A percentile compares a stretch with the other conserved stretches of the same genome.
Conservation (phyloP, 352 stramenopile species). For the Phytophthora tentaculata region DNA sequence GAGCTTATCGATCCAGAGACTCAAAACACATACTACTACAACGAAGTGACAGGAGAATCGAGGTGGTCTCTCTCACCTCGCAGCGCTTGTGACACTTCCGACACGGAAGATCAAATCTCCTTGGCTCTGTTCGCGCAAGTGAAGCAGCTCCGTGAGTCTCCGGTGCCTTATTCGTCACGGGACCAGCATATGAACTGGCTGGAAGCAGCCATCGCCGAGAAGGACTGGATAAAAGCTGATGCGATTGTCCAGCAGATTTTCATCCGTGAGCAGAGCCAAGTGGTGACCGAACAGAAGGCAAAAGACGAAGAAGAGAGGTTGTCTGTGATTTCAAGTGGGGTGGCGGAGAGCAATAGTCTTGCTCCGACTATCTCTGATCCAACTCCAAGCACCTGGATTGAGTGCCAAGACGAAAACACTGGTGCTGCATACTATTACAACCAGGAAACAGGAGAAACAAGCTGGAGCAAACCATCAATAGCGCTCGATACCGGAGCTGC, state of each 20-base stretch:
- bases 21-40: slow-evolving; percentile 92
- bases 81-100: slow-evolving; percentile 58
- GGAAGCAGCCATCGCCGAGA: slow-evolving; percentile 60
- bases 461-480: slow-evolving; percentile 35
- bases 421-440: slow-evolving; percentile 60
- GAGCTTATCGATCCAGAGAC: slow-evolving; percentile 82
- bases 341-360: too few species aligned
- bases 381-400: slow-evolving; percentile 24
- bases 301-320: slow-evolving; percentile 12
- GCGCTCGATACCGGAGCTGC: not conserved
- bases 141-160: slow-evolving; percentile 48
- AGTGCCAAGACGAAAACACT: slow-evolving; percentile 40
- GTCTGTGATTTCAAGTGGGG: too few species aligned
- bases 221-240: slow-evolving; percentile 74
- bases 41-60: slow-evolving; percentile 88
- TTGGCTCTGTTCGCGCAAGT: slow-evolving; percentile 64
- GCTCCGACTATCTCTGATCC: not conserved
- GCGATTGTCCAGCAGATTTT: slow-evolving; percentile 76
- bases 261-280: slow-evolving; percentile 65
- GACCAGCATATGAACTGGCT: slow-evolving; percentile 76
- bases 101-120: slow-evolving; percentile 64
- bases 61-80: slow-evolving; percentile 85
- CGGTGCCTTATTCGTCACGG: slow-evolving; percentile 57
- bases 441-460: slow-evolving; percentile 46
- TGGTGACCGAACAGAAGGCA: slow-evolving; percentile 30